Base-by-base conservation (phyloP, 441 rosid species). In the Gossypium lobatum region DNA sequence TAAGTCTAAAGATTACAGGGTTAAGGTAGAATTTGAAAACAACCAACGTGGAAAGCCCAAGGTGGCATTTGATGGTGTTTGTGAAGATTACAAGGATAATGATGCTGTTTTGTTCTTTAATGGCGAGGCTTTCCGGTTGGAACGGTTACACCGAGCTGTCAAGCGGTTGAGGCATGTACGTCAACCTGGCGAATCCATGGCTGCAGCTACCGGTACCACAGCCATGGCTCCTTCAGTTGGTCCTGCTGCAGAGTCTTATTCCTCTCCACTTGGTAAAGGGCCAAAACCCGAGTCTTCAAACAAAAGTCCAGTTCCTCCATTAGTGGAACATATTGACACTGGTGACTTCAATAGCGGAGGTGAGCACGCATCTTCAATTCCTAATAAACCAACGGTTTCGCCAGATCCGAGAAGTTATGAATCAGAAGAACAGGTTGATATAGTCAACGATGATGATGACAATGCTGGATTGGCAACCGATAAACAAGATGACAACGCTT, bases 41-140 rank as follows among this genome's bases (percentile, higher is more conserved):
- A 86, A 88, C 74, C 87, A 84, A 45, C 79, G 57, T 54, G 85
- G 88, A 64, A 88, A 86, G 67, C 84, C 83, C 10, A 88, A 82
- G 74, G 88, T 82, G 70, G 74, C 74, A 2, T 88, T 88, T 64
- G 84, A 86, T 57, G 89, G 89, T 57, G 77, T 78, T 20, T 70
- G 81, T 55, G 90, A 88, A 57, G 88, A 85, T 75, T 80, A 78
- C 69, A 88, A 71, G 82, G 85, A 85, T 2, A 83, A 83, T 1
- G 87, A 86, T 79, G 86, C 90, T 0, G 73, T 86, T 59, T 69
- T 88, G 54, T 83, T 84, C 72, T 88, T 86, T 71, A 83, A 86
- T 4, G 87, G 91, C 1, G 84, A 82, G 79, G 80, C 64, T 1
- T 82, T 84, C 65, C 82, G 85, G n/a, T 53, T 84, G 75, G 89